Conservation (phyloP, 768 basidiomycete genomes). For the Agaricus subrufescens region DNA sequence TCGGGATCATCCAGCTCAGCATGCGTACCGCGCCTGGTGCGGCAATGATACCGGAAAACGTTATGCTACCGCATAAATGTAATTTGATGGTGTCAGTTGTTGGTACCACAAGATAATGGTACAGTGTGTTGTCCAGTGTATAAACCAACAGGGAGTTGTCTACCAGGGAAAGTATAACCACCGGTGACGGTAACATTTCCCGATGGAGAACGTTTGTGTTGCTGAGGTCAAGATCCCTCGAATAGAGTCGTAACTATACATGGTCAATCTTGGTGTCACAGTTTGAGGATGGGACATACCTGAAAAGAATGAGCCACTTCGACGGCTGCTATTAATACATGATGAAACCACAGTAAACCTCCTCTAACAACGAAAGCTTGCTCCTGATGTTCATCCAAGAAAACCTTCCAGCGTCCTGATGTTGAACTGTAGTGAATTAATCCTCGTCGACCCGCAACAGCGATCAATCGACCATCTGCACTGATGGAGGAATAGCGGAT, state of each 20-base stretch:
- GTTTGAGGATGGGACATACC: conserved; percentile 32
- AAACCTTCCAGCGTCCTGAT: conserved; percentile 94
- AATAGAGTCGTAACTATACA: conserved; percentile 83
- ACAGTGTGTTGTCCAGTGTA: conserved; percentile 88
- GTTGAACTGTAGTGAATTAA: conserved; percentile 91
- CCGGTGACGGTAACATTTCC: conserved; percentile 69
- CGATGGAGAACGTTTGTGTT: conserved; percentile 81
- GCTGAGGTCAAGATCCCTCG: conserved; percentile 83
- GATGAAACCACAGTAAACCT: conserved; percentile 94
- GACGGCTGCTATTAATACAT: conserved; percentile 87
- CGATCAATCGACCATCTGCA: conserved; percentile 85
- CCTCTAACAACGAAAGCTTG: conserved; percentile 84
- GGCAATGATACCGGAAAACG: conserved; percentile 85
- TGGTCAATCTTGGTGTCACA: background rate
- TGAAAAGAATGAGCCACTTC: conserved; percentile 78
- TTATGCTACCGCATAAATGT: conserved; percentile 91
- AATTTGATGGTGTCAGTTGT: conserved; percentile 79
- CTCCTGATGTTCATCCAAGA: conserved; percentile 78
- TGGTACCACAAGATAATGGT: conserved; percentile 88
- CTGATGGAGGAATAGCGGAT: conserved; percentile 89
- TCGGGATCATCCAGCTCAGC: conserved; percentile 96
- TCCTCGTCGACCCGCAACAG: conserved; percentile 87
- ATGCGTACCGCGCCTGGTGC: conserved; percentile 81
- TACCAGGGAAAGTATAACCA: conserved; percentile 85
- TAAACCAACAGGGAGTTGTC: conserved; percentile 95